Conservation (phyloP, 2,329 filamentous ascomycete species). For the Curvularia spicifera region DNA sequence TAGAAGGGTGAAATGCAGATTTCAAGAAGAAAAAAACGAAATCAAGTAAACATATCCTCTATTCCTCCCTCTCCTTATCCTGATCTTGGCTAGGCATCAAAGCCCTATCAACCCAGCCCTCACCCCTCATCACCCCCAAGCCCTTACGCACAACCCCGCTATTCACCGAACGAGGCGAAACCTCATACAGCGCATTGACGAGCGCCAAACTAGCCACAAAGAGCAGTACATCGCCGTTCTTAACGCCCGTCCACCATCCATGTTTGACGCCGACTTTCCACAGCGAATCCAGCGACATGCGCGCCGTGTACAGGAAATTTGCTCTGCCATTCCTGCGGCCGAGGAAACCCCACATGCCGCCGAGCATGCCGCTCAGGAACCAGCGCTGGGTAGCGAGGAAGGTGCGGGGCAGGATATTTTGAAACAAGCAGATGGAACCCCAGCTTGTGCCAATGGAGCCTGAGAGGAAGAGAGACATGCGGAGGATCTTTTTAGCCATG, state of each 20-base stretch:
- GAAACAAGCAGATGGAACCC: conserved; percentile 90
- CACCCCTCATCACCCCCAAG: conserved; percentile 74
- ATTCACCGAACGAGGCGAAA: conserved; percentile 69
- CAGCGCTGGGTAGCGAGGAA: conserved; percentile 83
- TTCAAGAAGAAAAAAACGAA: background rate
- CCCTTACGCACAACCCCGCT: conserved; percentile 73
- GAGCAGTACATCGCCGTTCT: conserved; percentile 82
- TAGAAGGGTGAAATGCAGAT: background rate
- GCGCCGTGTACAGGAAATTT: conserved; percentile 79
- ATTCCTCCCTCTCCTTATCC: conserved; percentile 16
- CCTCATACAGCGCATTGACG: conserved; percentile 78
- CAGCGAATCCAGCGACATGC: conserved; percentile 78
- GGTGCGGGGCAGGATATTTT: conserved; percentile 74
- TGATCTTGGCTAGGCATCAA: conserved; percentile 19
- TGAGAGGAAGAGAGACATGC: conserved; percentile 78
- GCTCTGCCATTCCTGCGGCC: conserved; percentile 64
- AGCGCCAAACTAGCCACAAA: conserved; percentile 81
- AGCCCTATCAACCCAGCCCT: conserved; percentile 73
- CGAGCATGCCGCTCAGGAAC: conserved; percentile 86
- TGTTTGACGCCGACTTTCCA: conserved; percentile 96
- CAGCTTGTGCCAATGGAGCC: conserved; percentile 85
- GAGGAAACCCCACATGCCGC: conserved; percentile 83
- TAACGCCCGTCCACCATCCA: conserved; percentile 83
- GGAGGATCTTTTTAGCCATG: conserved; percentile 72
- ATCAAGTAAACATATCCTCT: conserved; percentile 8